phyloP scores from a whole-genome alignment of 2,329 filamentous ascomycete genomes.

The Rhynchosporium agropyri region DNA sequence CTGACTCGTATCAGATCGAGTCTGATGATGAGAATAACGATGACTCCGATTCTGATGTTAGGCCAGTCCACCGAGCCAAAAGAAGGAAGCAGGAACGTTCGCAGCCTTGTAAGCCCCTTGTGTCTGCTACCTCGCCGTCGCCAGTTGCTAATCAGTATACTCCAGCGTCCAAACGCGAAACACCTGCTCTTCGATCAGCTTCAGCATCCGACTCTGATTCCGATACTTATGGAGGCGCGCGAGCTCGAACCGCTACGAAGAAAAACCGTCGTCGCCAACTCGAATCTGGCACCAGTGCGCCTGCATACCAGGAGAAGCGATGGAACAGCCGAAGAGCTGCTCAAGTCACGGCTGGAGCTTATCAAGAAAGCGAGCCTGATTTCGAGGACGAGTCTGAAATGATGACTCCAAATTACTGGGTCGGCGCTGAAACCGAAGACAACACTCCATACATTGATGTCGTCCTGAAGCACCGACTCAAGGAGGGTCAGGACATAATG shows the following conservation, averaged over 20 bases:
- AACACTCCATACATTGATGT: slow-evolving; percentile 85
- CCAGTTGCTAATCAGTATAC: slow-evolving; percentile 28
- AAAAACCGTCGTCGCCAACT: slow-evolving; percentile 77
- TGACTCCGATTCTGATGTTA: slow-evolving; percentile 75
- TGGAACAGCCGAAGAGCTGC: slow-evolving; percentile 88
- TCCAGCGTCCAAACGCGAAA: slow-evolving; percentile 62
- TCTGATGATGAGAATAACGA: slow-evolving; percentile 53
- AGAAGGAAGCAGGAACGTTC: slow-evolving; percentile 70
- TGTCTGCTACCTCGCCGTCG: slow-evolving; percentile 26
- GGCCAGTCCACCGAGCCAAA: slow-evolving; percentile 60
- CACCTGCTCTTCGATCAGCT: slow-evolving; percentile 57
- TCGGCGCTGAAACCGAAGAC: slow-evolving; percentile 69
- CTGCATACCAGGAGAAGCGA: slow-evolving; percentile 77
- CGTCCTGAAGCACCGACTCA: slow-evolving; percentile 82
- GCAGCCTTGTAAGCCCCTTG: slow-evolving; percentile 57
- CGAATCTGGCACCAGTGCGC: slow-evolving; percentile 65
- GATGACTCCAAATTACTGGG: slow-evolving; percentile 70
- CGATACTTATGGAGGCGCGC: slow-evolving; percentile 76
- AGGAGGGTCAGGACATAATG: slow-evolving; percentile 64
- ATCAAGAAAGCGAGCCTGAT: slow-evolving; percentile 69
- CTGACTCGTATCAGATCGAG: slow-evolving; percentile 52
- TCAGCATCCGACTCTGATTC: slow-evolving; percentile 71
- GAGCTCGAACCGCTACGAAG: slow-evolving; percentile 69
- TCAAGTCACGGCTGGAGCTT: slow-evolving; percentile 64
- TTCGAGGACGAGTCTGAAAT: slow-evolving; percentile 66